Conservation (phyloP, 495 filamentous ascomycete species). For the Sporormia fimetaria region DNA sequence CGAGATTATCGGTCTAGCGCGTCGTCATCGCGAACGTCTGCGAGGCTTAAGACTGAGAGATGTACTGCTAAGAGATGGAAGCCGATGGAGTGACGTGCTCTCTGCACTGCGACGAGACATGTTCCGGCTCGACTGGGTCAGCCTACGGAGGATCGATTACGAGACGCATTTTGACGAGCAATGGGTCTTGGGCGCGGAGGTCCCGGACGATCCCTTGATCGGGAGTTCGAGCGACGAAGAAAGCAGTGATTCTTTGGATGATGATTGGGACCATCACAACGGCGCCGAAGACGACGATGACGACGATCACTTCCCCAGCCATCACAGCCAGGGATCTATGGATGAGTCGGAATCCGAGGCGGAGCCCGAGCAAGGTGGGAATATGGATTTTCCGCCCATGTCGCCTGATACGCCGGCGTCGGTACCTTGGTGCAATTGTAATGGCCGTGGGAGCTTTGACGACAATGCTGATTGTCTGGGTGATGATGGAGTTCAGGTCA, state of each 20-base stretch:
- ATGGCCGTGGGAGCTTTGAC: constrained; percentile 24
- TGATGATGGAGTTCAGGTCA: constrained; percentile 46
- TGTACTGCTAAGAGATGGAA: constrained; percentile 47
- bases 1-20: constrained; percentile 48
- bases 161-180: constrained; percentile 42
- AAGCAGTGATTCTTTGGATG: too few relatives aligned
- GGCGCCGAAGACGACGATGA: constrained; percentile 24
- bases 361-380: constrained; percentile 24
- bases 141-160: constrained; percentile 52
- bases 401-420: constrained; percentile 36
- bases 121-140: constrained; percentile 47
- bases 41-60: constrained; percentile 47
- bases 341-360: constrained; percentile 20
- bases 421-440: constrained; percentile 41
- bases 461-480: constrained; percentile 40
- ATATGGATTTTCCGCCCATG: constrained; percentile 34
- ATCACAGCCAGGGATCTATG: constrained; percentile 15
- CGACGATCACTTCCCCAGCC: constrained; percentile 10
- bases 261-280: constrained; percentile 24
- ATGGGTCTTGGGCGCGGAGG: constrained; percentile 34
- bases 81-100: constrained; percentile 52
- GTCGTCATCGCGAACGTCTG: constrained; percentile 46
- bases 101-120: constrained; percentile 46
- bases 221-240: constrained; percentile 33
- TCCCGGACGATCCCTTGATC: constrained; percentile 35